A percentile compares a stretch with the other conserved stretches of the same genome.
Conservation (phyloP, 2,329 filamentous ascomycete genomes). For the Alternaria conjuncta region DNA sequence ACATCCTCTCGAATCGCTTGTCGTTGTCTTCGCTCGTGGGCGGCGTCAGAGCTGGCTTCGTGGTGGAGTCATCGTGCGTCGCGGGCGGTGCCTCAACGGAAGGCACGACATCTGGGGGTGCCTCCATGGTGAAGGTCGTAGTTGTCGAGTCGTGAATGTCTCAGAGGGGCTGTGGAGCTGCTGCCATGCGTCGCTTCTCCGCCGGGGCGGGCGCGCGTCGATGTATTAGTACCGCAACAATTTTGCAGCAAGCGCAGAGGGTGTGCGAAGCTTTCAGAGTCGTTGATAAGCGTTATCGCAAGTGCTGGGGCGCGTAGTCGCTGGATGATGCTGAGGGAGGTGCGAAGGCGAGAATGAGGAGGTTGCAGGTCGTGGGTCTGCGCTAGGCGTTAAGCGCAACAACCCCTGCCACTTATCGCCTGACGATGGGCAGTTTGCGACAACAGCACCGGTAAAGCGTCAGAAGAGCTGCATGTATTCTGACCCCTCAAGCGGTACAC, state of each 20-base stretch:
- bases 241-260: conserved; percentile 33
- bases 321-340: conserved; percentile 33
- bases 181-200: conserved; percentile 33
- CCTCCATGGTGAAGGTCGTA: conserved; percentile 34
- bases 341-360: conserved; percentile 23
- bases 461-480: not conserved
- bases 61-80: conserved; percentile 33
- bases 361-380: conserved; percentile 21
- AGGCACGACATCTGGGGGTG: conserved; percentile 35
- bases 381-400: conserved; percentile 5
- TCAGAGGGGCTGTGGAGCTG: conserved; percentile 27
- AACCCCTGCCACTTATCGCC: conserved; percentile 10
- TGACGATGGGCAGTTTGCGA: conserved; percentile 19
- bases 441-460: not conserved
- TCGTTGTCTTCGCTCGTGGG: conserved; percentile 60
- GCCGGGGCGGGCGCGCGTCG: conserved; percentile 31
- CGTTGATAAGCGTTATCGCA: conserved; percentile 4
- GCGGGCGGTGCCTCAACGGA: conserved; percentile 41
- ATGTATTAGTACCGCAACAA: conserved; percentile 25
- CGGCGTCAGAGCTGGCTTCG: conserved; percentile 56
- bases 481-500: not conserved
- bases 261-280: conserved; percentile 5
- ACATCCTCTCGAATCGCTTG: conserved; percentile 53
- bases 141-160: conserved; percentile 17
- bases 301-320: conserved; percentile 19